Evolutionary conservation across 208 protist species (phyloP), one percentile per base, ranked within the genome.

Genomic region (Angomonas deanei): DNA sequence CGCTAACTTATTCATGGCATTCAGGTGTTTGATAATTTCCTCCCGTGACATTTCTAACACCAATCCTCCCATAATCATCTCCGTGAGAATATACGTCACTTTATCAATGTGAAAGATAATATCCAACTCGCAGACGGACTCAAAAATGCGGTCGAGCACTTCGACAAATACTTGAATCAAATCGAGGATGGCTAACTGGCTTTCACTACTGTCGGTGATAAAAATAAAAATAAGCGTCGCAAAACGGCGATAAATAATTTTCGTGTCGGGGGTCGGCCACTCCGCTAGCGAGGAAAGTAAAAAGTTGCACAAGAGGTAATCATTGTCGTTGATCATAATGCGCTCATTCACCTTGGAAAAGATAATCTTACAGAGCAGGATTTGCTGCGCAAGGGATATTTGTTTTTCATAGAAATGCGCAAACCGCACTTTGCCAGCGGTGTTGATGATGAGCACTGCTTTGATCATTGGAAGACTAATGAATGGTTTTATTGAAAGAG

Each of bases 41-140:
- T 91, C 76, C 5, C 94, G 78, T 34, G 90, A 98, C 38, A 96
- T 99, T 70, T 99, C 97, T 11, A 99, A 77, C 48, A 99, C 97
- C 82, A 99, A 92, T 23, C 97, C 97, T 27, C 98, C 98, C 92
- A 98, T 98, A 11, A 99, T 74, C 64, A 99, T 96, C 83, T 99
- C 97, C 82, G 98, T 97, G 55, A 99, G 76, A 39, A 97, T 90
- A 68, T 97, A 88, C 60, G 98, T 96, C 36, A 98, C 95, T 84
- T 98, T 98, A 70, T 99, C 97, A 2, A 88, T 91, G 72, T 99
- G 96, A 68, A 99, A 99, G 65, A 99, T 98, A n/a, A 99, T 63
- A 75, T 99, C 97, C 1, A 99, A 77, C 75, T 99, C 98, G 67
- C 98, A 99, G 27, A 99, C 97, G 64, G 98, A 98, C 72, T 98